phyloP scores from a whole-genome alignment of 495 filamentous ascomycete genomes.

The Penicillium roqueforti region DNA sequence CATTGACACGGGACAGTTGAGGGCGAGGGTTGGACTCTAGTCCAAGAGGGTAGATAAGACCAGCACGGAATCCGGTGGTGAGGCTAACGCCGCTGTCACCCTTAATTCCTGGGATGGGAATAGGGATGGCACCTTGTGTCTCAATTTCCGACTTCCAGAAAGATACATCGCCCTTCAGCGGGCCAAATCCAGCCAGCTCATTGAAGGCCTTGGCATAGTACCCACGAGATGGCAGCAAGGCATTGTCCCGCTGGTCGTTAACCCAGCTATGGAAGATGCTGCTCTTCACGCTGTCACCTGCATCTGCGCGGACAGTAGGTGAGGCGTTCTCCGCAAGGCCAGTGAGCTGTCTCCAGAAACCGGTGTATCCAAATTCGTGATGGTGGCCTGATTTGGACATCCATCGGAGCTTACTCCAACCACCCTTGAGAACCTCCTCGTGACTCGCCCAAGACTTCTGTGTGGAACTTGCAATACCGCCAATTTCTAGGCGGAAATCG shows the following conservation, averaged over 20 bases:
- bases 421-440: constrained; percentile 83
- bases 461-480: constrained; percentile 73
- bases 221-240: constrained; percentile 75
- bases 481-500: constrained; percentile 67
- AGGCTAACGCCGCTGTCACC: constrained; percentile 72
- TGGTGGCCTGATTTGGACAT: constrained; percentile 53
- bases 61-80: constrained; percentile 58
- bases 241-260: constrained; percentile 72
- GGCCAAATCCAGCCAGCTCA: constrained; percentile 83
- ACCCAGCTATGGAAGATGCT: constrained; percentile 77
- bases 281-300: constrained; percentile 88
- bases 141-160: constrained; percentile 88
- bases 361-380: constrained; percentile 75
- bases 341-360: constrained; percentile 84
- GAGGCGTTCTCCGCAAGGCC: constrained; percentile 68
- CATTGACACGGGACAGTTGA: constrained; percentile 75
- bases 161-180: constrained; percentile 79
- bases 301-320: constrained; percentile 73
- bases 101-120: constrained; percentile 61
- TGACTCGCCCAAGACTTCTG: constrained; percentile 89
- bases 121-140: constrained; percentile 64
- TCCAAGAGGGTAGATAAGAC: constrained; percentile 59
- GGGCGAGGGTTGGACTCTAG: constrained; percentile 47
- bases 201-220: constrained; percentile 70
- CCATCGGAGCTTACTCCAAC: constrained; percentile 71